phyloP scores from a whole-genome alignment of 345 rosid species.

The Salix suchowensis region DNA sequence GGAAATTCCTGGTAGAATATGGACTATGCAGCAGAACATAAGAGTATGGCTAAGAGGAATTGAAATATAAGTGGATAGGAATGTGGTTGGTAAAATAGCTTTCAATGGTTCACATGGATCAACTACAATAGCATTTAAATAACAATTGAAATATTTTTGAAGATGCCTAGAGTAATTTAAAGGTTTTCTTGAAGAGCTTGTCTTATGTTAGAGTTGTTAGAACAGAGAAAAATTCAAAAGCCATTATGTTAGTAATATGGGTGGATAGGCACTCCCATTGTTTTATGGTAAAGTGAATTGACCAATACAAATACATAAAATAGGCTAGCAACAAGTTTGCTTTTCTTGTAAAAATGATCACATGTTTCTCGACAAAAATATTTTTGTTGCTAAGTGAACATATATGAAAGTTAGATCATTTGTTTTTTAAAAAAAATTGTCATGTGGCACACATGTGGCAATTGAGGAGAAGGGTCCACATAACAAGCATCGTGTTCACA shows the following conservation, averaged over 20 bases:
- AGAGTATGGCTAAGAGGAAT: background rate
- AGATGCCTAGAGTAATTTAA: background rate
- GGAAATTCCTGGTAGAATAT: background rate
- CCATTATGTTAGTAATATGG: background rate
- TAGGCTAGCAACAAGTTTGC: background rate
- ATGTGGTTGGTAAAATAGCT: background rate
- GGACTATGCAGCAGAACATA: background rate
- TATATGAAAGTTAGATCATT: background rate
- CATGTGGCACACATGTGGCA: background rate
- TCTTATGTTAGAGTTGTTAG: background rate
- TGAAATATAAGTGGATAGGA: too few relatives aligned
- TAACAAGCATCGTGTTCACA: background rate
- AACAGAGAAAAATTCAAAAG: background rate
- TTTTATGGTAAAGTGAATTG: background rate
- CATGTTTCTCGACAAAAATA: background rate
- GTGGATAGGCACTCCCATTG: background rate
- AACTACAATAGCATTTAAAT: background rate
- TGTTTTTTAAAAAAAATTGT: background rate
- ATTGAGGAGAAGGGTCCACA: background rate
- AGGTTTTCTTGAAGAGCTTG: background rate
- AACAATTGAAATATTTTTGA: background rate
- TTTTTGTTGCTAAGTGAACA: background rate
- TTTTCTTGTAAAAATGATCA: constrained; percentile 1
- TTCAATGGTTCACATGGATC: background rate
- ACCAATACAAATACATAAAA: background rate